Evolutionary conservation across 73 alveolate genomes (phyloP).

Genomic region (Uronychia binucleata): DNA sequence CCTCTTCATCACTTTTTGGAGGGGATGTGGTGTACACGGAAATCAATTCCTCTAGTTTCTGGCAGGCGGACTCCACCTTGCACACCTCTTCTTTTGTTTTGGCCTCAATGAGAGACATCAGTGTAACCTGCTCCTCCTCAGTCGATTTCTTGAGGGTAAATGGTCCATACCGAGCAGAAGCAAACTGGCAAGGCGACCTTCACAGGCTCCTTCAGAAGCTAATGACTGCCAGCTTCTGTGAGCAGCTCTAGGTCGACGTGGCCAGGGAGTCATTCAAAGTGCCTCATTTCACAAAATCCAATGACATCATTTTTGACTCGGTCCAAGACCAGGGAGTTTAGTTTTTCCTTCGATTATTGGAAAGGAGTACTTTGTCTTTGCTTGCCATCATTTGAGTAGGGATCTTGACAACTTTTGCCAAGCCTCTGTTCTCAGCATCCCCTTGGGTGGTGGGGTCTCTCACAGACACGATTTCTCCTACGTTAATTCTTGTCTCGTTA

Average conservation of each 20-base stretch:
- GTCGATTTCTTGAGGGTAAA: neutral
- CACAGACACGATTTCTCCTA: constrained; percentile 10
- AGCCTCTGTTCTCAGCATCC: neutral
- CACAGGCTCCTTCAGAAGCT: constrained; percentile 6
- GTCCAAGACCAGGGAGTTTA: constrained; percentile 8
- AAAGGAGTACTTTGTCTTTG: constrained; percentile 17
- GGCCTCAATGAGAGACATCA: constrained; percentile 17
- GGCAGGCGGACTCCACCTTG: neutral
- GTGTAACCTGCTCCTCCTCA: constrained; percentile 17
- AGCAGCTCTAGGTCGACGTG: constrained; percentile 47
- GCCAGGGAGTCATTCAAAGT: constrained; percentile 69
- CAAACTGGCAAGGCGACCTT: constrained; percentile 51
- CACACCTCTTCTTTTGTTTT: neutral
- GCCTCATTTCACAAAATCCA: constrained; percentile 50
- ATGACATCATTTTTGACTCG: constrained; percentile 14
- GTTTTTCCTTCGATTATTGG: neutral
- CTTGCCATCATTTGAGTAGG: constrained; percentile 60
- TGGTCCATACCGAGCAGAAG: constrained; percentile 6
- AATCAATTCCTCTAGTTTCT: constrained; percentile 9
- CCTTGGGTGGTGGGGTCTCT: neutral
- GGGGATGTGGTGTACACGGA: neutral
- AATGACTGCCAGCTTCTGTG: constrained; percentile 23
- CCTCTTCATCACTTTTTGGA: constrained; percentile 27
- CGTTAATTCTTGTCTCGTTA: constrained; percentile 33
- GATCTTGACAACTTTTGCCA: constrained; percentile 21